Percentiles rank a stretch among this genome's conserved stretches.
Evolutionary conservation across 1,139 yeast species (phyloP).

Genomic region (Blastobotrys malaysiensis): DNA sequence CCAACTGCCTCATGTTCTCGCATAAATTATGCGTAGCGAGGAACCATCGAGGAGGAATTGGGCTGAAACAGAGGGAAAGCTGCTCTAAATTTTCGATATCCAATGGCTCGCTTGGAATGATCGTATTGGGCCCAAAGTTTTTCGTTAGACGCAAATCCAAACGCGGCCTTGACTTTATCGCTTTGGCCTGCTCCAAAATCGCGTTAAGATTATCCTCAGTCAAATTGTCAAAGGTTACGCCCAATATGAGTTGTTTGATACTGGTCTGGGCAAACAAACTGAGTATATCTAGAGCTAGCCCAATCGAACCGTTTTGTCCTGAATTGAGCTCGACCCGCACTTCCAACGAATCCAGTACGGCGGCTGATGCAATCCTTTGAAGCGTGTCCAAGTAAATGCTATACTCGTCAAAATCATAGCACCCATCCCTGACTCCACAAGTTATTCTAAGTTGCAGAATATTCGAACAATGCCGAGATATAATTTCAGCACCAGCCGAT

Average conservation of each 20-base stretch:
- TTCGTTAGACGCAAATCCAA: neutral
- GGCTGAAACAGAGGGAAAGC: neutral
- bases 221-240: neutral
- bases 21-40: neutral
- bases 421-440: neutral
- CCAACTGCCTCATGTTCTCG: neutral
- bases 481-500: neutral
- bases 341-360: neutral
- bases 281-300: neutral
- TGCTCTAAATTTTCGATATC: neutral
- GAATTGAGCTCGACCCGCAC: neutral
- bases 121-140: neutral
- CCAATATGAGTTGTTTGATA: neutral
- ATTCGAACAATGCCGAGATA: neutral
- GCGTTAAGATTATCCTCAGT: neutral
- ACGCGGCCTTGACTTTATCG: neutral
- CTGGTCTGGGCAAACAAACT: neutral
- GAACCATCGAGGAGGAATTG: neutral
- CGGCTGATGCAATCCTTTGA: neutral
- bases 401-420: neutral
- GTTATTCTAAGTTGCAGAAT: neutral
- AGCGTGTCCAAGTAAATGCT: neutral
- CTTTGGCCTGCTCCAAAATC: neutral
- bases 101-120: neutral
- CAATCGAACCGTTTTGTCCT: neutral